Percentiles rank a stretch among this genome's conserved stretches.
Conservation (phyloP, 2,329 filamentous ascomycete species). For the Hysterium pulicare region DNA sequence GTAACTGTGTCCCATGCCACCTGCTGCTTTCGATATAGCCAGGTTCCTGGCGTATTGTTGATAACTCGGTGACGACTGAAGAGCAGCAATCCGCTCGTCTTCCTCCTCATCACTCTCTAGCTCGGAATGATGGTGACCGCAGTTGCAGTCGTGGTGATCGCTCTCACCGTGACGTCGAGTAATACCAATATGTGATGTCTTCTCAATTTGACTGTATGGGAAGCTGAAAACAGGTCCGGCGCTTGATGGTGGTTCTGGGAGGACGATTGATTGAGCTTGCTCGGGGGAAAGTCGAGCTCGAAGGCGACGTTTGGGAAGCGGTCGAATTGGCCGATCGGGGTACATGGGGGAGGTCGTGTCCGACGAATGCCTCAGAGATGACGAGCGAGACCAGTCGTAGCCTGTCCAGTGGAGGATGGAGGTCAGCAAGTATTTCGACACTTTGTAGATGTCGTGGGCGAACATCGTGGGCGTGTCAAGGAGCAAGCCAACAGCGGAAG, state of each 20-base stretch:
- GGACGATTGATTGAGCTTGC: conserved; percentile 76
- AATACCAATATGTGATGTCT: conserved; percentile 18
- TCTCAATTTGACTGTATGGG: conserved; percentile 44
- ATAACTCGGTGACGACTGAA: conserved; percentile 41
- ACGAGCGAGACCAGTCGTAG: conserved; percentile 39
- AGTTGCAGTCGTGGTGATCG: conserved; percentile 48
- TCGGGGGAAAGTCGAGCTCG: conserved; percentile 85
- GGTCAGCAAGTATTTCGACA: conserved; percentile 31
- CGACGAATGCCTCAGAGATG: conserved; percentile 47
- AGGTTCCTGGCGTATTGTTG: conserved; percentile 33
- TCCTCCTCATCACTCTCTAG: conserved; percentile 62
- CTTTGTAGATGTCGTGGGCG: conserved; percentile 17
- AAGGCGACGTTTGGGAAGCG: conserved; percentile 82
- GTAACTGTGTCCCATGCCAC: conserved; percentile 28
- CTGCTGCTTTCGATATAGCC: conserved; percentile 18
- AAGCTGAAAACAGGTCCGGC: conserved; percentile 74
- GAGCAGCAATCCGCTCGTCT: conserved; percentile 40
- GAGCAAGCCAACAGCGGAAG: conserved; percentile 11
- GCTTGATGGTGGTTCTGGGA: conserved; percentile 70
- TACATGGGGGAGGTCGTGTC: conserved; percentile 79
- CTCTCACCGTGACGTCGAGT: conserved; percentile 51
- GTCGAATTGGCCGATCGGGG: conserved; percentile 87
- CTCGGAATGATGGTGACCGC: conserved; percentile 46
- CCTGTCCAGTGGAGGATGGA: conserved; percentile 32
- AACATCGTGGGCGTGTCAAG: conserved; percentile 9